Conservation (phyloP, 1,284 basidiomycete genomes). For the Lentinula novae-zelandiae region DNA sequence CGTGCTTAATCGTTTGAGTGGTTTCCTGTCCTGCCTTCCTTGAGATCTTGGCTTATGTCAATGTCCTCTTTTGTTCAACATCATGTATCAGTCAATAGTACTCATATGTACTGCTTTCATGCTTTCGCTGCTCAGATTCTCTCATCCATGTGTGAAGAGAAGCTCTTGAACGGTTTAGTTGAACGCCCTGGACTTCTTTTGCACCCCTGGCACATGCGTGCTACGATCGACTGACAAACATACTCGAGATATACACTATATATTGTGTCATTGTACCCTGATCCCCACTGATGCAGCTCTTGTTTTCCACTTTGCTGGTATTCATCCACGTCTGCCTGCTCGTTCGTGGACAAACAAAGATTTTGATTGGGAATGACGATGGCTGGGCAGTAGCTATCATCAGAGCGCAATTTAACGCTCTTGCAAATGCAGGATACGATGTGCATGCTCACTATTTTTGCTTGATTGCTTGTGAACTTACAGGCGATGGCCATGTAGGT, state of each 20-base stretch:
- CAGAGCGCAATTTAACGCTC: slow-evolving; percentile 34
- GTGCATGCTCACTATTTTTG: slow-evolving; percentile 25
- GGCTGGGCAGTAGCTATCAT: slow-evolving; percentile 41
- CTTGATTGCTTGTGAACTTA: neutral
- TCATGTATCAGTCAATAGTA: neutral
- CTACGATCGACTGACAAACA: neutral
- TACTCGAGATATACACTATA: neutral
- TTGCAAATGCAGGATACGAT: slow-evolving; percentile 34
- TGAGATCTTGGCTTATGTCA: neutral
- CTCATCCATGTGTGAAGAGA: too few species aligned
- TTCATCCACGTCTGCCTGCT: neutral
- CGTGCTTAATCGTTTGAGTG: slow-evolving; percentile 32
- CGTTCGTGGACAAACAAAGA: slow-evolving; percentile 10
- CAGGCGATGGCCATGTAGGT: slow-evolving; percentile 21
- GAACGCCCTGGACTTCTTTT: neutral
- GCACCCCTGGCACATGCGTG: neutral
- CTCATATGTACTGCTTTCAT: too few species aligned
- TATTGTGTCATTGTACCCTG: neutral
- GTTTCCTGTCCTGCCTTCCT: slow-evolving; percentile 27
- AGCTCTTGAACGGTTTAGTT: neutral
- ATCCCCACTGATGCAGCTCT: neutral
- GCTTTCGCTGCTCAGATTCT: too few species aligned
- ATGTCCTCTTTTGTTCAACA: neutral
- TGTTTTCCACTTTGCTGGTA: neutral
- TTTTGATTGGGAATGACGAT: slow-evolving; percentile 24